These are phyloP conservation scores for Suhomyces atakaporum DNA, from an alignment of 1,139 yeast species.

Conservation along the genomic window DNA sequence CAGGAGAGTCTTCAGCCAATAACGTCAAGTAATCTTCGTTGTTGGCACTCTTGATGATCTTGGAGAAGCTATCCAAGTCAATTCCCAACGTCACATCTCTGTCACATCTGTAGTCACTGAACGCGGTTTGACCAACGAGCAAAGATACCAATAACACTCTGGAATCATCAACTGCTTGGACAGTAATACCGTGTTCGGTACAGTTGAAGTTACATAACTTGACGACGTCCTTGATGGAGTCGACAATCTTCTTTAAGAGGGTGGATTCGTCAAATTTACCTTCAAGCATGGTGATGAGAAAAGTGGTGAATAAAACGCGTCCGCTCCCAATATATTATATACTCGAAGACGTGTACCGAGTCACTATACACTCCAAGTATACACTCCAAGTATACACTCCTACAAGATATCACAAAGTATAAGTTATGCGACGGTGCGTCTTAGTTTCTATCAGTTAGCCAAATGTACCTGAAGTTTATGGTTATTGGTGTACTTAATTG, in stretches of 20 bases:
- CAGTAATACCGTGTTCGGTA: conserved; percentile 90
- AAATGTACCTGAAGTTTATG: too few species aligned
- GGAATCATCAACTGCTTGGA: conserved; percentile 97
- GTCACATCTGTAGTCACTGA: conserved; percentile 92
- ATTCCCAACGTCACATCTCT: conserved; percentile 90
- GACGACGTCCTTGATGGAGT: conserved; percentile 90
- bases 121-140: conserved; percentile 87
- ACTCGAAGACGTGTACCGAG: too few species aligned
- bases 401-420: too few species aligned
- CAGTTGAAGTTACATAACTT: conserved; percentile 95
- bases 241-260: conserved; percentile 86
- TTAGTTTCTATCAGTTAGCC: too few species aligned
- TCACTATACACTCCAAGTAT: too few species aligned
- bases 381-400: too few species aligned
- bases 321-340: too few species aligned
- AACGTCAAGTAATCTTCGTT: conserved; percentile 86
- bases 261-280: conserved; percentile 95
- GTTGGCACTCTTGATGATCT: conserved; percentile 88
- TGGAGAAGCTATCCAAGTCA: conserved; percentile 81
- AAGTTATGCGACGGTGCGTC: too few species aligned
- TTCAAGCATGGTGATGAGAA: conserved; percentile 69
- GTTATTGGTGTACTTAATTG: too few species aligned
- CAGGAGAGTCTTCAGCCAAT: conserved; percentile 91
- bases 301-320: neutral
- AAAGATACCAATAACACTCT: conserved; percentile 91